Conservation (phyloP, 2,329 filamentous ascomycete genomes). For the Dryadomyces sulphureus region DNA sequence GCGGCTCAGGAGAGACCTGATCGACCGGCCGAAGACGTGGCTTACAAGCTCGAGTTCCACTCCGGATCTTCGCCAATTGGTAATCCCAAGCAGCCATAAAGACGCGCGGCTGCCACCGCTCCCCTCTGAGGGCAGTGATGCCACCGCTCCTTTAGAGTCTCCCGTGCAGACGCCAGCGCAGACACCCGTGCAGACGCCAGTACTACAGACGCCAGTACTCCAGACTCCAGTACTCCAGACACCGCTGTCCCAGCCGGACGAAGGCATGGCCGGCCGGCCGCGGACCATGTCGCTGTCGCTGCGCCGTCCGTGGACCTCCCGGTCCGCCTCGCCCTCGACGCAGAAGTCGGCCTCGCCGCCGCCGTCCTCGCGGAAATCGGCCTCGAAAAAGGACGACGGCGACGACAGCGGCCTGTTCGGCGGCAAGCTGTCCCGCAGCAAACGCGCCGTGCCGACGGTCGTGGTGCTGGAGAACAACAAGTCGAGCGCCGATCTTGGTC, state of each 20-base stretch:
- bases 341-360: conserved; percentile 31
- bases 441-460: conserved; percentile 2
- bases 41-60: conserved; percentile 30
- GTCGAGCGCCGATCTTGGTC: conserved; percentile 1
- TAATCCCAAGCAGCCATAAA: conserved; percentile 13
- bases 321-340: conserved; percentile 4
- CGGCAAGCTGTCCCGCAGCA: conserved; percentile 5
- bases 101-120: conserved; percentile 1
- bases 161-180: too few relatives aligned
- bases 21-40: conserved; percentile 38
- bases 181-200: too few relatives aligned
- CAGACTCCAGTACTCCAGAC: not conserved
- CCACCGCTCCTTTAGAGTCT: too few relatives aligned
- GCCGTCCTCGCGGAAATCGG: conserved; percentile 16
- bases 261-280: conserved; percentile 12
- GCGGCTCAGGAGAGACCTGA: conserved; percentile 25
- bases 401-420: conserved; percentile 3
- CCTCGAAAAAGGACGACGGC: conserved; percentile 7
- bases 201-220: not conserved
- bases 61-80: conserved; percentile 19
- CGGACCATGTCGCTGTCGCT: conserved; percentile 30
- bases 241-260: not conserved
- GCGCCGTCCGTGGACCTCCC: conserved; percentile 34
- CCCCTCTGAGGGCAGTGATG: too few relatives aligned
- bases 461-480: not conserved